phyloP scores from a whole-genome alignment of 257 asterid genomes.

The Galeopsis tetrahit region DNA sequence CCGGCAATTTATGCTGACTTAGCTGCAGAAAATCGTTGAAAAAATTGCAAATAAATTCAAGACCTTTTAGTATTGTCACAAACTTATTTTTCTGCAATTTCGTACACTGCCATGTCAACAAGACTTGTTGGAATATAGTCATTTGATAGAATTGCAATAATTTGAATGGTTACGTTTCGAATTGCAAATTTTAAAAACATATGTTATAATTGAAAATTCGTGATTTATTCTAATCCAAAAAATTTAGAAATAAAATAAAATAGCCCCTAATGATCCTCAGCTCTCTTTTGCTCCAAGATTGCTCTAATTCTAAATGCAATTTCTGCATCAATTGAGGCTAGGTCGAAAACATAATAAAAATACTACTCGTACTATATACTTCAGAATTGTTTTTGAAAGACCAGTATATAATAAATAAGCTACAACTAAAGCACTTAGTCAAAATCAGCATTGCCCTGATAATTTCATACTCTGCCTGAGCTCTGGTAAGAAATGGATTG shows the following conservation, averaged over 20 bases:
- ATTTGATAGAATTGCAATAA: no score
- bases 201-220: no score
- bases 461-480: neutral
- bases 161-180: no score
- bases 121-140: no score
- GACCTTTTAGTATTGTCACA: no score
- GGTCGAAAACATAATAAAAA: constrained; percentile 10
- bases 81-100: no score
- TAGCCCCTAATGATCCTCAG: constrained; percentile 53
- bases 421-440: neutral
- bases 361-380: neutral
- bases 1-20: no score
- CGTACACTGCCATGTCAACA: no score
- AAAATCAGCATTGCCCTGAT: neutral
- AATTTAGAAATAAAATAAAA: neutral
- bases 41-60: no score
- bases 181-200: no score
- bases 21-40: no score
- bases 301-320: constrained; percentile 40
- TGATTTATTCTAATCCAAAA: no score
- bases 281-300: constrained; percentile 41
- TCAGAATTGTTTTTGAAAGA: neutral
- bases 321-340: neutral
- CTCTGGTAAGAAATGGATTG: neutral
- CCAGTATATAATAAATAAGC: neutral